Evolutionary conservation across 2,329 filamentous ascomycete genomes (phyloP), one percentile per base, ranked within the genome.

Genomic region (Ascochyta rabiei): DNA sequence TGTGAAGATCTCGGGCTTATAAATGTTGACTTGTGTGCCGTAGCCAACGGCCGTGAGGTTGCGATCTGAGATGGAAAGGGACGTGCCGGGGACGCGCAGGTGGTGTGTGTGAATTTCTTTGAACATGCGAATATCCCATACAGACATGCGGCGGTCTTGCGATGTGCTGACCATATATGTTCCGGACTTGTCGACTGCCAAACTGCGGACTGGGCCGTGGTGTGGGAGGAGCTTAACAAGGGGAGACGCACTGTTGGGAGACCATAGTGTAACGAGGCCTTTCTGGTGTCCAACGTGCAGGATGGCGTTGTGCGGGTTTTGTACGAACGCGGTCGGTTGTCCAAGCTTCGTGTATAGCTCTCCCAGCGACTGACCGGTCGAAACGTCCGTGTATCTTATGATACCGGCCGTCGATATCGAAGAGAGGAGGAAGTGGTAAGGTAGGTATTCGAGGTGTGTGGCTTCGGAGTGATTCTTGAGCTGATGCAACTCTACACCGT

Each of bases 61-160:
- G 10, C 88, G 87, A 73, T 99, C 95, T 48, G 91, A 96, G 71
- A 99, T 96, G 19, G 91, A 82, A 21, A 98, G 82, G 0, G 90
- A 90, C 1, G 90, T 87, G 5, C 90, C 93, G 0, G 95, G 95
- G 53, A 90, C 86, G 34, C 88, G 85, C 31, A 92, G 90, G 60
- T 88, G 91, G 78, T 98, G 98, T 64, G 84, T 91, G 77, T 95
- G 90, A 23, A 99, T 89, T 70, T 96, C 91, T 66, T 89, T 91
- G 80, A 96, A 95, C 84, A 91, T 96, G 38, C 93, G 86, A 59
- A 98, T 88, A 72, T 98, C 93, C 92, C 93, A 97, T 12, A 96
- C 87, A n/a, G 89, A 87, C 89, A 96, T 96, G 71, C 89, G 91
- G 62, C 87, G 82, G 73, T 97, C 93, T 72, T 96, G 91, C 1